Base-by-base conservation (phyloP, 202 grass and related monocot species). In the Panicum virgatum region DNA sequence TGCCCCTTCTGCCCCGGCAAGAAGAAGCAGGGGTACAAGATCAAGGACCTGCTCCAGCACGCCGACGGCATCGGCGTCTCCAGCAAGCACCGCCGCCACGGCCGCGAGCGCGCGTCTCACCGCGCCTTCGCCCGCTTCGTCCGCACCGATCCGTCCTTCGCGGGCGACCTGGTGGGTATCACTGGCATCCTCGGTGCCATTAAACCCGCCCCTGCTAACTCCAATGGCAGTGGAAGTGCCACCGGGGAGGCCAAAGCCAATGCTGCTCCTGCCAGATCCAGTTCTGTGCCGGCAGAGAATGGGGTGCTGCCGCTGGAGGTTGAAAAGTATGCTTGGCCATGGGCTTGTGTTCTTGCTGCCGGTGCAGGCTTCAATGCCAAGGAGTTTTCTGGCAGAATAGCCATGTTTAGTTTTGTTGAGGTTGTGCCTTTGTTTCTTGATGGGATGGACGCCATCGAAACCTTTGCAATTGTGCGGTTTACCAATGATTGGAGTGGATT, bases 1-100 rank as follows among this genome's bases (percentile, higher is more conserved):
- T 98, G 95, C 72, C 95, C 95, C 53, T 98, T 89, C 83, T 98
- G 92, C 87, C 30, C 79, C 6, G 95, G 95, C 42, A 98, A 98
- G 88, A 98, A 94, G 92, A 98, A 98, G 56, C 95, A 94, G 72
- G 89, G 78, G 14, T 98, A 98, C 84, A 92, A 84, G 51, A 85
- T 91, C 80, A 98, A 98, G 82, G 95, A 98, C 75, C 88, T 98
- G 46, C 87, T 98, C 76, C 86, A 88, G 86, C 92, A 98, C 43
- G 92, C 95, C 22, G 91, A 91, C 62, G 95, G 95, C 34, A 91
- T 94, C 39, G 92, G 95, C 30, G 80, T 76, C 34, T 98, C 95
- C 29, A 94, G 82, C 85, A 94, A 88, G 85, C 89, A 84, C 72
- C 88, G 87, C 54, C 86, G 92, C 68, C 89, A 89, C 47, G 92